A percentile compares a stretch with the other conserved stretches of the same genome.
Evolutionary conservation across 331 rosid genomes (phyloP).

Genomic region (Malus hybrid): DNA sequence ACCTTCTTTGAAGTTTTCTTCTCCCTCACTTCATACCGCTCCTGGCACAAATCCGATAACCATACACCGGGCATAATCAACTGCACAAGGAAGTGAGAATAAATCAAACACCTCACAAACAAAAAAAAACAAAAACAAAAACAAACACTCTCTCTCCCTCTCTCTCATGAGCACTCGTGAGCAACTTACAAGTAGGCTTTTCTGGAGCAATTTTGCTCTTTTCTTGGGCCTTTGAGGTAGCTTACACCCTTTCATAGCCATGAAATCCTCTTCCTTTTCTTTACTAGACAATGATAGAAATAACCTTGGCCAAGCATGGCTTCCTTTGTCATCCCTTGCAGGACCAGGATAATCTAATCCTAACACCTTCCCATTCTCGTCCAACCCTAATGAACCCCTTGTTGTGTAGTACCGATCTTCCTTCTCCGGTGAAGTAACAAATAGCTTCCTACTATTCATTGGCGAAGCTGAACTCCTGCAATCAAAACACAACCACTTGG

Average conservation of each 20-base stretch:
- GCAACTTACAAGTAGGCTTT: constrained; percentile 43
- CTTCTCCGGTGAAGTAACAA: constrained; percentile 38
- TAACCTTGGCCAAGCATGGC: constrained; percentile 41
- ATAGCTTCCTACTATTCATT: constrained; percentile 16
- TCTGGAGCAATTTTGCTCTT: constrained; percentile 44
- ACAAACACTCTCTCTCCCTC: neutral
- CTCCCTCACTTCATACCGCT: constrained; percentile 58
- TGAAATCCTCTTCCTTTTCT: constrained; percentile 55
- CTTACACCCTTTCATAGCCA: constrained; percentile 62
- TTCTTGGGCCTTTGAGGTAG: constrained; percentile 56
- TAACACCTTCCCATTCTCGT: constrained; percentile 40
- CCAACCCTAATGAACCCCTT: constrained; percentile 45
- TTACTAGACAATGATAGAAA: constrained; percentile 43
- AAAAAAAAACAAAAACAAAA: too few relatives aligned
- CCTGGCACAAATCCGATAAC: constrained; percentile 53
- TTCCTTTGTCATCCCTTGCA: constrained; percentile 20
- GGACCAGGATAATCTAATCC: constrained; percentile 23
- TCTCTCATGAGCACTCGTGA: neutral
- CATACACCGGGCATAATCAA: constrained; percentile 53
- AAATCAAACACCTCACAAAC: neutral
- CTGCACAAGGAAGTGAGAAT: constrained; percentile 14
- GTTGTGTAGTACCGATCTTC: constrained; percentile 53
- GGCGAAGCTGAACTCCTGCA: constrained; percentile 21
- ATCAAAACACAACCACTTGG: constrained; percentile 1
- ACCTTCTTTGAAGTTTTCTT: constrained; percentile 52